Conservation (phyloP, 208 protist genomes). For the Trichomonas vaginalis region DNA sequence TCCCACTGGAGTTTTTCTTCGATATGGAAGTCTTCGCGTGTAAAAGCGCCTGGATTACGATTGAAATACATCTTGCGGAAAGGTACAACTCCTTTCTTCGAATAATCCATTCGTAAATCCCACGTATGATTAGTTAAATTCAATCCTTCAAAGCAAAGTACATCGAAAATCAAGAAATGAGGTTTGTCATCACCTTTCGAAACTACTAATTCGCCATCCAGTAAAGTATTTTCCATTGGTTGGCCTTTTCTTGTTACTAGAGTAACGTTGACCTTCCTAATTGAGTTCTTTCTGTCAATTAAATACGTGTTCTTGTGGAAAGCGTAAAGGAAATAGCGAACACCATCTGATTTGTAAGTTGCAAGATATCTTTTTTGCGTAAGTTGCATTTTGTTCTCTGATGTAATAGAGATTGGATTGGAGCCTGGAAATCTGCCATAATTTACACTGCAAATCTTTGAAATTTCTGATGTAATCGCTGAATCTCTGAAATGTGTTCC, state of each 20-base stretch:
- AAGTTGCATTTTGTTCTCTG: neutral
- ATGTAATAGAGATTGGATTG: neutral
- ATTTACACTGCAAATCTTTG: neutral
- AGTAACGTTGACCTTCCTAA: neutral
- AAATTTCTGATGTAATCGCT: neutral
- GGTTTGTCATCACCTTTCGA: neutral
- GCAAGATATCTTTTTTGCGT: neutral
- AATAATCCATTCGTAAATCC: neutral
- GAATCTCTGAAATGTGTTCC: too few relatives aligned
- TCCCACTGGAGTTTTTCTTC: neutral
- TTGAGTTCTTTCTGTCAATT: neutral
- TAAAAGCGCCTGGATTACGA: neutral
- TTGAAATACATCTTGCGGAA: neutral
- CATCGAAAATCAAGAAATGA: neutral
- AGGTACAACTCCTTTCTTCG: neutral
- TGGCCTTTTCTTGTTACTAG: neutral
- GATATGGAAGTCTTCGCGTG: neutral
- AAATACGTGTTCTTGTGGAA: neutral
- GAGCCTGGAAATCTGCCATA: neutral
- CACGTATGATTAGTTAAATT: neutral
- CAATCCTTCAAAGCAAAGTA: neutral
- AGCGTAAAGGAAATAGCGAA: neutral
- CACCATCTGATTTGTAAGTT: slow-evolving; percentile 14
- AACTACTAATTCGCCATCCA: neutral
- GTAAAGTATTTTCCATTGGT: neutral